Conservation (phyloP, 2,329 filamentous ascomycete species). For the Fusarium solani-melongenae region DNA sequence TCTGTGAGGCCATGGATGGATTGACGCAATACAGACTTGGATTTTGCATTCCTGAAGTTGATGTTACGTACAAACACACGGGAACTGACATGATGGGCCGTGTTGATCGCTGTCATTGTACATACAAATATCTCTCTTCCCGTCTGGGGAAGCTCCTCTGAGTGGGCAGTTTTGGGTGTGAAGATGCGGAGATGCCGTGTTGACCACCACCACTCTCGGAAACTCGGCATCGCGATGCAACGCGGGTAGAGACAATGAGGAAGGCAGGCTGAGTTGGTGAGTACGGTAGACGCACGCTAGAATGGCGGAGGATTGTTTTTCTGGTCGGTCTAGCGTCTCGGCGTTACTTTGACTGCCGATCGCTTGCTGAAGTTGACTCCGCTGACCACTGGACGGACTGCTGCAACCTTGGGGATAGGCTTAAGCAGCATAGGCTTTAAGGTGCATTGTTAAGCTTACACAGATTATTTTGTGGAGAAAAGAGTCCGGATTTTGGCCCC, state of each 20-base stretch:
- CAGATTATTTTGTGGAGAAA: neutral
- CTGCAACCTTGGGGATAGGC: neutral
- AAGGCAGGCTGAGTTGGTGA: neutral
- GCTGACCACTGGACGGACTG: too few relatives aligned
- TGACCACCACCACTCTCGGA: constrained; percentile 14
- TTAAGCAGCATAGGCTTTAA: constrained; percentile 1
- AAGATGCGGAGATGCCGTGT: constrained; percentile 35
- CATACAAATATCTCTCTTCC: neutral
- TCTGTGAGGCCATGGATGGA: constrained; percentile 3
- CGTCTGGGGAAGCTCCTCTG: neutral
- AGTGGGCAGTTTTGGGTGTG: constrained; percentile 2
- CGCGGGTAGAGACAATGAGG: neutral
- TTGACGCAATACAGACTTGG: neutral
- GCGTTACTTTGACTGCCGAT: neutral
- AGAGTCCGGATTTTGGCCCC: neutral
- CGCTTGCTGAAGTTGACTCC: neutral
- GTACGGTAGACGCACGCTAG: neutral
- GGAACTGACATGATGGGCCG: neutral
- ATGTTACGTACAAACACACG: neutral
- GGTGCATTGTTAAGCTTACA: constrained; percentile 7
- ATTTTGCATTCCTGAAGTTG: neutral
- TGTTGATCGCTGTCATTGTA: neutral
- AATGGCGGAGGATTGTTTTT: neutral
- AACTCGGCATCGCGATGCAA: constrained; percentile 32
- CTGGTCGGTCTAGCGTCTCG: neutral